Conservation (phyloP, 1,139 yeast species). For the Magnusiomyces paraingens region DNA sequence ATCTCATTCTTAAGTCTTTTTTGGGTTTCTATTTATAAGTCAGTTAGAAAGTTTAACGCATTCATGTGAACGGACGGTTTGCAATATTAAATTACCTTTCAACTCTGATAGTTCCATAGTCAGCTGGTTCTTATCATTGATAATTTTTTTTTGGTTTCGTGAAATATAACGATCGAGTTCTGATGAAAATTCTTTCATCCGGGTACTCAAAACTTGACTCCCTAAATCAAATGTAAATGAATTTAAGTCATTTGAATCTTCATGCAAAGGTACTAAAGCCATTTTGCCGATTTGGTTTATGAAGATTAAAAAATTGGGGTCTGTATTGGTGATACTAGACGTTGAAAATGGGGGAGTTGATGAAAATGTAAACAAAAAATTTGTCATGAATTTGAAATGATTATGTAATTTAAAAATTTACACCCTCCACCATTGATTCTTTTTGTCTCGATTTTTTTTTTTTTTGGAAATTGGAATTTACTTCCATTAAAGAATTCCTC, state of each 20-base stretch:
- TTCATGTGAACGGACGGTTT: background rate
- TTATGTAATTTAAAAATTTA: background rate
- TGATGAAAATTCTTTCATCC: constrained; percentile 26
- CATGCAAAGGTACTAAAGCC: too few relatives aligned
- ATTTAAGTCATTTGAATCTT: too few relatives aligned
- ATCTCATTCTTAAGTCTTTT: constrained; percentile 23
- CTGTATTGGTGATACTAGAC: too few relatives aligned
- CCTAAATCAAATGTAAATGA: constrained; percentile 19
- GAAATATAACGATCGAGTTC: constrained; percentile 24
- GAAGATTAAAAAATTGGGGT: too few relatives aligned
- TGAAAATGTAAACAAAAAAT: constrained; percentile 2
- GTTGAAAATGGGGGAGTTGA: too few relatives aligned
- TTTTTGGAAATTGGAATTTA: background rate
- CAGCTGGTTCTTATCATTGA: constrained; percentile 23
- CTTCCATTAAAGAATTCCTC: too few relatives aligned
- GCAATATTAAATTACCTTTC: constrained; percentile 12
- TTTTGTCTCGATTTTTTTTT: background rate
- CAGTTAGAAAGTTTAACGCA: background rate
- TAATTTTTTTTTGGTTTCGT: constrained; percentile 21
- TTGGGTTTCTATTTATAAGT: constrained; percentile 18
- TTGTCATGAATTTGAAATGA: background rate
- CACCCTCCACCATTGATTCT: too few relatives aligned
- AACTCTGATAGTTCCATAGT: constrained; percentile 21
- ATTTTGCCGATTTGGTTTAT: too few relatives aligned
- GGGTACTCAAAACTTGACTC: constrained; percentile 21